Conservation (phyloP, 225 moss, liverwort and hornwort species). For the Asterella californica region DNA sequence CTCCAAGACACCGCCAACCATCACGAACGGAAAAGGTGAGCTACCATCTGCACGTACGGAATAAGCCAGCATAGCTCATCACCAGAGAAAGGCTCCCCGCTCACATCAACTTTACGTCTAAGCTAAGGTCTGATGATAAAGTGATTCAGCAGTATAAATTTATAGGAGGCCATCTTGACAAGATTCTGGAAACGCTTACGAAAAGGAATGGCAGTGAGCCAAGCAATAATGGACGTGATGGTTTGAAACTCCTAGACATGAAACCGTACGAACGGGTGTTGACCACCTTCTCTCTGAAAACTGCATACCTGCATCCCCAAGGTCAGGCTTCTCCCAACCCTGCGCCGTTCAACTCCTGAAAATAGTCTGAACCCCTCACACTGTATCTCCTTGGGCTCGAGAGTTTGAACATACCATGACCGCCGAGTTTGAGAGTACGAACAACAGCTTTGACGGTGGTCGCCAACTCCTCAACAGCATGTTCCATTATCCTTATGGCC, state of each 20-base stretch:
- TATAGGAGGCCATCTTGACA: too few relatives aligned
- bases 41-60: slow-evolving; percentile 56
- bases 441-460: slow-evolving; percentile 83
- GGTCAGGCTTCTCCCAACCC: background rate
- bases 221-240: too few relatives aligned
- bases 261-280: too few relatives aligned
- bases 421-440: slow-evolving; percentile 55
- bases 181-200: too few relatives aligned
- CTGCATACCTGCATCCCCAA: too few relatives aligned
- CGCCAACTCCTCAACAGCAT: slow-evolving; percentile 73
- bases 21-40: slow-evolving; percentile 65
- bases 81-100: background rate
- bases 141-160: too few relatives aligned
- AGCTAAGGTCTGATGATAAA: background rate
- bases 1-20: slow-evolving; percentile 87
- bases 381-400: background rate
- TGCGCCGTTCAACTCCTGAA: too few relatives aligned
- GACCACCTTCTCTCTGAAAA: too few relatives aligned
- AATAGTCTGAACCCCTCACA: too few relatives aligned
- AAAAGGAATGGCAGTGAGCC: too few relatives aligned
- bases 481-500: slow-evolving; percentile 61
- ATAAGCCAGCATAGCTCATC: background rate
- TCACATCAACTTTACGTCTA: background rate
- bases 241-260: too few relatives aligned
- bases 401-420: slow-evolving; percentile 41